Percentiles rank a stretch among this genome's conserved stretches.
Conservation (phyloP, 805 yeast species). For the Diddensiella caesifluorescens region DNA sequence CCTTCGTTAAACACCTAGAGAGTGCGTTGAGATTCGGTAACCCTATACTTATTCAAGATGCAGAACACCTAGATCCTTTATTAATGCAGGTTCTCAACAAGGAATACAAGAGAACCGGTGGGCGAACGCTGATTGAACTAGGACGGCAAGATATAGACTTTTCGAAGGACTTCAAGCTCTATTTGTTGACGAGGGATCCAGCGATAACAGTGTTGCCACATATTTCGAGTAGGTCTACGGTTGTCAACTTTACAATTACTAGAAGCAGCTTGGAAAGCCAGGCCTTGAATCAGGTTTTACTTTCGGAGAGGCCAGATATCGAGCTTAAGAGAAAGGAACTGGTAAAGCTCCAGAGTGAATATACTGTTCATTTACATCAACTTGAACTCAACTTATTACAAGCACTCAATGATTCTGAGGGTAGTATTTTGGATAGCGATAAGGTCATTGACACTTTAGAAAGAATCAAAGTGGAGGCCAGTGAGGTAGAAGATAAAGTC, state of each 20-base stretch:
- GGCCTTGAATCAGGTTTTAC: slow-evolving; percentile 52
- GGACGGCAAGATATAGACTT: slow-evolving; percentile 64
- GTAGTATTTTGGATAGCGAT: slow-evolving; percentile 65
- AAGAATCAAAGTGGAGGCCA: slow-evolving; percentile 56
- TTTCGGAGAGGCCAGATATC: slow-evolving; percentile 58
- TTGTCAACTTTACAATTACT: slow-evolving; percentile 71
- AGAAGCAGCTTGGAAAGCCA: slow-evolving; percentile 59
- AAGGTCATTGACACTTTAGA: slow-evolving; percentile 56
- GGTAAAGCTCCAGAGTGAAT: slow-evolving; percentile 53
- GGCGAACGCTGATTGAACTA: slow-evolving; percentile 54
- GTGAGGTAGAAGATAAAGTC: slow-evolving; percentile 47
- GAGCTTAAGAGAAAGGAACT: slow-evolving; percentile 53
- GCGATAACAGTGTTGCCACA: slow-evolving; percentile 44
- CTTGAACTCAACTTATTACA: slow-evolving; percentile 57
- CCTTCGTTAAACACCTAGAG: slow-evolving; percentile 64
- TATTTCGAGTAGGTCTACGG: slow-evolving; percentile 55
- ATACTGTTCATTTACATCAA: slow-evolving; percentile 44
- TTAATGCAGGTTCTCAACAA: slow-evolving; percentile 55
- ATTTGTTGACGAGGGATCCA: slow-evolving; percentile 57
- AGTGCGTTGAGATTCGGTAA: slow-evolving; percentile 84
- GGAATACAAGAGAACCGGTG: slow-evolving; percentile 64
- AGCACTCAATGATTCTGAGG: slow-evolving; percentile 51
- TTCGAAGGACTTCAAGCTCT: slow-evolving; percentile 56
- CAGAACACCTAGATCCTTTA: slow-evolving; percentile 75
- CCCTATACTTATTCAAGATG: slow-evolving; percentile 63